Base-by-base conservation (phyloP, 2,329 filamentous ascomycete species). In the Ophiostoma ulmi region DNA sequence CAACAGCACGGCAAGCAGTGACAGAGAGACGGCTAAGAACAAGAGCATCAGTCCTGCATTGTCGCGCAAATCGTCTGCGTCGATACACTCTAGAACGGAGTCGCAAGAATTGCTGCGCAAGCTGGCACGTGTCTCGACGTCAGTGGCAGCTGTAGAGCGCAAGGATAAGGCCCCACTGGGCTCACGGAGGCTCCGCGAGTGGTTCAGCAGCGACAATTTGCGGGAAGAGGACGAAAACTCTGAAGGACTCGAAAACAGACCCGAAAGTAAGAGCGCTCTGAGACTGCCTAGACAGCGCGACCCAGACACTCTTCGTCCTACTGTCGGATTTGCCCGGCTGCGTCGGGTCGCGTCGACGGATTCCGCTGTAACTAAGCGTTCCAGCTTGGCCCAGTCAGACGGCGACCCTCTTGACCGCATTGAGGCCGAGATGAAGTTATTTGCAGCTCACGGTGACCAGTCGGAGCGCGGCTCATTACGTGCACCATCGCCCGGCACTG, bases 341-440 rank as follows among this genome's bases (percentile, higher is more conserved):
- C 78, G 77, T 58, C 80, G 82, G 69, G 78, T 76, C 69, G 75
- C 78, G 14, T 86, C 84, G 2, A 78, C 77, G 36, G 84, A 85
- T 67, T 85, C 84, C 61, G 75, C 78, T 68, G 80, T 80, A 73
- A 82, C 82, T 74, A 86, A 86, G 77, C 79, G 80, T 70, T 81
- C 80, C 48, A 85, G 83, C 75, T 77, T 81, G 75, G 76, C 78
- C 5, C 79, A 81, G 71, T 87, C 85, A 0, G 85, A 87, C 70
- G 75, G 78, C 17, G 86, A 88, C 72, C 85, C 86, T 5, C 84
- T 82, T 0, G 85, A 85, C 74, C 84, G 86, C 64, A 87, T 88
- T 68, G 82, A 86, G 74, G 83, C 80, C 11, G 86, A 88, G 77
- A 82, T 83, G 78, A 83, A 82, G 67, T 80, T 88, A 10, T 88